Evolutionary conservation across 1,139 yeast genomes (phyloP), one percentile per base, ranked within the genome.

Genomic region (Fermentozyma sake): DNA sequence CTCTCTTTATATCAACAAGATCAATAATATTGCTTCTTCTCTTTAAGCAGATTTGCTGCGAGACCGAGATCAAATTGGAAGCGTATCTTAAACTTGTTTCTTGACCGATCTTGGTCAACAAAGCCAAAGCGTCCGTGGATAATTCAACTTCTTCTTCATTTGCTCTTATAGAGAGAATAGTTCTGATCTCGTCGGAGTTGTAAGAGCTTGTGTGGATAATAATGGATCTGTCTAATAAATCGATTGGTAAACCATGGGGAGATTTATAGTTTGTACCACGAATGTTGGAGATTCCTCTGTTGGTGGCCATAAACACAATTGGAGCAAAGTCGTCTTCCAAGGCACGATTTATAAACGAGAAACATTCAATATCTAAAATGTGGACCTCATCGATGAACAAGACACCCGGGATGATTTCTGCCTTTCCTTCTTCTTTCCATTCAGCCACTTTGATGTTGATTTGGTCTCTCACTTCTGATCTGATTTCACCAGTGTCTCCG

Each of bases 351-450:
- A 93, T 77, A 56, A 85, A 93, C 14, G 98, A 83, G 51, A 91
- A 93, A 55, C 96, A 82, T 60, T 93, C 99, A 48, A 93, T 85
- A 56, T 93, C 99, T 42, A 93, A 76, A 97, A 93, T 93, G 61
- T 93, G 98, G 30, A 89, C 97, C 61, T 93, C 99, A 60, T 93
- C 99, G 47, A 93, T 86, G 58, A 93, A 93, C 46, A 93, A 68
- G 8, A 93, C 98, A 42, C 99, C 99, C n/a, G 98, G 97, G 28
- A 87, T 83, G 41, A 93, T 89, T 48, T 89, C 96, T 8, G 98
- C 98, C 57, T 91, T 93, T 34, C 98, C 98, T 68, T 93, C 98
- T 66, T 93, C 99, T 51, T 84, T 86, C 98, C 98, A 93, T 61
- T 93, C 98, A 16, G 94, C 95, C 30, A 93, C 96, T 61, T 91